Evolutionary conservation across 73 alveolate species (phyloP), one percentile per base, ranked within the genome.

Genomic region (Paraurostyla sp.): DNA sequence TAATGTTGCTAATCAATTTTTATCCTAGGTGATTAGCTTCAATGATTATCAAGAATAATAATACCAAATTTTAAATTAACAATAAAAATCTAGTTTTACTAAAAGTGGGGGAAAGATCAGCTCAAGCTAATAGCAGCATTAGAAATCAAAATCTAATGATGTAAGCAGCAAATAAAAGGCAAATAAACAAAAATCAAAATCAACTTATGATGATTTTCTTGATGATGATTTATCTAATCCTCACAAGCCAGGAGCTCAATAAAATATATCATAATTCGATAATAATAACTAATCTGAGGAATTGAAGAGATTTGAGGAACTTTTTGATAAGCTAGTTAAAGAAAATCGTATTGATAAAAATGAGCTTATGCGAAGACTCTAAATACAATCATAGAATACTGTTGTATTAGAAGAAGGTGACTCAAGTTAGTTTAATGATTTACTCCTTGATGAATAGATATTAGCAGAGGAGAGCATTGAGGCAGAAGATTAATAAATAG

Each of bases 331-430:
- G 32, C 43, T 78, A 13, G 32, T 78, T 18, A 29, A 32, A 78
- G 76, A 78, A 54, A 78, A 78, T 35, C 49, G 52, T 49, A 78
- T 78, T 20, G 78, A 78, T 41, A 78, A 78, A 52, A 3, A 13
- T 2, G 76, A 78, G 22, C 40, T 78, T 15, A 58, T 78, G 0
- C 27, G 69, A 60, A 78, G 52, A 52, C 80, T 78, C n/a, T n/a
- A n/a, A n/a, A n/a, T n/a, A n/a, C 22, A 13, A 46, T 15, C 13
- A 56, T 32, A 56, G 15, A 23, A 56, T 9, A 56, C n/a, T 15
- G 36, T 56, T 13, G 22, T 73, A 71, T 71, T 73, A 15, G 87
- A 73, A n/a, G 87, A 73, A 50, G 71, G 87, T 20, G 87, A 73
- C 32, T 73, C 87, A 15, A 73, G 71, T 30, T 48, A 48, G 46